phyloP scores from a whole-genome alignment of 2,329 filamentous ascomycete species.

The Sporothrix brasiliensis region DNA sequence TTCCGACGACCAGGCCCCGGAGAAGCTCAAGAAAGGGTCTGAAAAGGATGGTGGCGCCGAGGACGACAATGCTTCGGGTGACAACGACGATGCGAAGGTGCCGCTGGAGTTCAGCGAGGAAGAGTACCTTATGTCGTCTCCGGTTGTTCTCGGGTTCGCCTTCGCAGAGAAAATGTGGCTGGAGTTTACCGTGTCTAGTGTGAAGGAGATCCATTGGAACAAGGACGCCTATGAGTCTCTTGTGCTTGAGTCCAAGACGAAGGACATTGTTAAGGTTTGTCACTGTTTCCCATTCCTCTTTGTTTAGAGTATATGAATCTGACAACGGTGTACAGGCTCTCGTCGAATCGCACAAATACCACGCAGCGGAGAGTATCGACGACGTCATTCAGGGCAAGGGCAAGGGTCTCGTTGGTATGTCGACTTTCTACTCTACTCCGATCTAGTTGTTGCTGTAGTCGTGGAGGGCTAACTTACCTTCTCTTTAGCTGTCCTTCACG shows the following conservation, averaged over 20 bases:
- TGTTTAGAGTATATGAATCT: background rate
- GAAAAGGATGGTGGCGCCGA: slow-evolving; percentile 38
- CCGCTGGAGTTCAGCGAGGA: slow-evolving; percentile 71
- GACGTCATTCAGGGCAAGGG: slow-evolving; percentile 83
- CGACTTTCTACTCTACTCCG: background rate
- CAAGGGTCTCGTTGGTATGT: slow-evolving; percentile 72
- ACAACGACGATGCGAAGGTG: slow-evolving; percentile 40
- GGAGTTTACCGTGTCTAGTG: slow-evolving; percentile 77
- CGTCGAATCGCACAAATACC: slow-evolving; percentile 81
- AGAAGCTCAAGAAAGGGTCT: slow-evolving; percentile 50
- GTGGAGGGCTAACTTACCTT: background rate
- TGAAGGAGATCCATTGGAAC: slow-evolving; percentile 84
- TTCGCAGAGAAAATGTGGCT: slow-evolving; percentile 91
- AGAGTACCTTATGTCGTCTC: slow-evolving; percentile 80
- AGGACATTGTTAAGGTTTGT: slow-evolving; percentile 65
- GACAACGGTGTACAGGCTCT: slow-evolving; percentile 56
- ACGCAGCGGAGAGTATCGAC: slow-evolving; percentile 79
- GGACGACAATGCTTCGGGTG: slow-evolving; percentile 24
- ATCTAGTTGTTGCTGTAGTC: background rate
- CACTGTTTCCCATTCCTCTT: background rate
- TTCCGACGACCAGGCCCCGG: slow-evolving; percentile 42
- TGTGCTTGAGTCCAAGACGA: slow-evolving; percentile 66
- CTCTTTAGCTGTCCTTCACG: slow-evolving; percentile 68
- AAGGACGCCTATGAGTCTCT: slow-evolving; percentile 79
- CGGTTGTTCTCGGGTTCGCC: slow-evolving; percentile 82